Evolutionary conservation across 2,329 filamentous ascomycete genomes (phyloP).

Genomic region (Chaetomium strumarium): DNA sequence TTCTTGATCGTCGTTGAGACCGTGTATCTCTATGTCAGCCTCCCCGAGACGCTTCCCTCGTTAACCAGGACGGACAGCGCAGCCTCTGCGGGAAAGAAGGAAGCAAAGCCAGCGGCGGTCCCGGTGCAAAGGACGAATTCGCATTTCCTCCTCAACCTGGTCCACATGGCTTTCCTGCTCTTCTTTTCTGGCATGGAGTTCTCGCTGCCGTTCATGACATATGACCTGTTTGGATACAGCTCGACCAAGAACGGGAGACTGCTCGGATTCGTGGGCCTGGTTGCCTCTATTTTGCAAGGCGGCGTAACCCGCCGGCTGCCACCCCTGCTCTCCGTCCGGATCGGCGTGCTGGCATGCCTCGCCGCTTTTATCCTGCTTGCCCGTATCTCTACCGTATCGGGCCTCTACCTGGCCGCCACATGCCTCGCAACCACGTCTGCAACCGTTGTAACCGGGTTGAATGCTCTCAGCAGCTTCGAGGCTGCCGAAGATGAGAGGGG

Average conservation of each 20-base stretch:
- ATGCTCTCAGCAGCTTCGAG: slow-evolving; percentile 87
- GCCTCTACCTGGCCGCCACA: slow-evolving; percentile 75
- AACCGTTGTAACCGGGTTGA: slow-evolving; percentile 90
- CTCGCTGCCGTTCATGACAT: slow-evolving; percentile 94
- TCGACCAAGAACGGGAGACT: slow-evolving; percentile 77
- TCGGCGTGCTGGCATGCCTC: slow-evolving; percentile 72
- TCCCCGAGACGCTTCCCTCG: slow-evolving; percentile 80
- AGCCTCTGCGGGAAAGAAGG: slow-evolving; percentile 2
- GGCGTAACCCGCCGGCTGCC: slow-evolving; percentile 82
- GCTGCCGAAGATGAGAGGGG: slow-evolving; percentile 74
- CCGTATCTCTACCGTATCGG: slow-evolving; percentile 58
- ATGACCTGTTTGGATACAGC: slow-evolving; percentile 80
- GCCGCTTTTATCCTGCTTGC: slow-evolving; percentile 75
- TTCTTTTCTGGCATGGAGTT: slow-evolving; percentile 99
- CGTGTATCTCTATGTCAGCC: slow-evolving; percentile 71
- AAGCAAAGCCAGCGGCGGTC: slow-evolving; percentile 20
- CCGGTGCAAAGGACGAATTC: slow-evolving; percentile 65
- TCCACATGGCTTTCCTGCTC: slow-evolving; percentile 86
- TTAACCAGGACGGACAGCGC: slow-evolving; percentile 34
- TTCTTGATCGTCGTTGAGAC: slow-evolving; percentile 83
- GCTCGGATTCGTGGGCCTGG: slow-evolving; percentile 83
- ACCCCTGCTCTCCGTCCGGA: slow-evolving; percentile 71
- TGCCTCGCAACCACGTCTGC: slow-evolving; percentile 85
- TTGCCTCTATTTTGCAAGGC: slow-evolving; percentile 89
- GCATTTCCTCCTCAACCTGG: slow-evolving; percentile 72